phyloP scores from a whole-genome alignment of 2,329 filamentous ascomycete species.

The Xylariales sp. region DNA sequence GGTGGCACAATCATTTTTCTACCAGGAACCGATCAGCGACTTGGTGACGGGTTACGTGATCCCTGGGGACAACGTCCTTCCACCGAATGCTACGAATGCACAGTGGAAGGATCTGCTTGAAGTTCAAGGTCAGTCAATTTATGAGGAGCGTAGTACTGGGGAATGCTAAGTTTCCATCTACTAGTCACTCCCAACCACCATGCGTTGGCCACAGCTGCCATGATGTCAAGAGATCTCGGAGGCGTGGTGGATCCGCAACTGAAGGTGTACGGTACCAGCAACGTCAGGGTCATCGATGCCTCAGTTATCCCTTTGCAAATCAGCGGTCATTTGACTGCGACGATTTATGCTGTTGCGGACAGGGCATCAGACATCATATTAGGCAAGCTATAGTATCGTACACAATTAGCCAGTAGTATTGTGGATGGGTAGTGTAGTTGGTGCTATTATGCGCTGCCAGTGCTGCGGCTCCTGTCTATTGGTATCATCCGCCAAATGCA shows the following conservation, averaged over 20 bases:
- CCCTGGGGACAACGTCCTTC: conserved; percentile 19
- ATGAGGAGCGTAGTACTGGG: no score
- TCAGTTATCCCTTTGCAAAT: conserved; percentile 44
- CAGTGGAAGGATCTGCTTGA: no score
- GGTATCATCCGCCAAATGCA: conserved; percentile 9
- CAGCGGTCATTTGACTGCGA: conserved; percentile 45
- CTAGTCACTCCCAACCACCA: conserved; percentile 35
- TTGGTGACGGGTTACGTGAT: conserved; percentile 15
- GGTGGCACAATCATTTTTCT: conserved; percentile 26
- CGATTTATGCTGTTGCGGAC: conserved; percentile 49
- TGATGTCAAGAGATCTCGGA: conserved; percentile 44
- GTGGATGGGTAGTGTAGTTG: not conserved
- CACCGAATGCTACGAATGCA: conserved; percentile 24
- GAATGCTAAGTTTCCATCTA: conserved; percentile 5
- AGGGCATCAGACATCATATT: conserved; percentile 32
- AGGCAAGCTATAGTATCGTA: not conserved
- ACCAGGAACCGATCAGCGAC: conserved; percentile 21
- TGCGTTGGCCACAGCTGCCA: conserved; percentile 42
- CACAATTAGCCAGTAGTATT: not conserved
- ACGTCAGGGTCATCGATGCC: conserved; percentile 45
- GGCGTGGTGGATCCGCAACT: conserved; percentile 44
- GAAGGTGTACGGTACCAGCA: conserved; percentile 45
- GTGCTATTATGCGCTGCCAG: not conserved
- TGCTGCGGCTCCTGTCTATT: not conserved
- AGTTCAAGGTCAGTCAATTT: no score